Conservation (phyloP, 2,329 filamentous ascomycete genomes). For the Tolypocladium guangdongense region DNA sequence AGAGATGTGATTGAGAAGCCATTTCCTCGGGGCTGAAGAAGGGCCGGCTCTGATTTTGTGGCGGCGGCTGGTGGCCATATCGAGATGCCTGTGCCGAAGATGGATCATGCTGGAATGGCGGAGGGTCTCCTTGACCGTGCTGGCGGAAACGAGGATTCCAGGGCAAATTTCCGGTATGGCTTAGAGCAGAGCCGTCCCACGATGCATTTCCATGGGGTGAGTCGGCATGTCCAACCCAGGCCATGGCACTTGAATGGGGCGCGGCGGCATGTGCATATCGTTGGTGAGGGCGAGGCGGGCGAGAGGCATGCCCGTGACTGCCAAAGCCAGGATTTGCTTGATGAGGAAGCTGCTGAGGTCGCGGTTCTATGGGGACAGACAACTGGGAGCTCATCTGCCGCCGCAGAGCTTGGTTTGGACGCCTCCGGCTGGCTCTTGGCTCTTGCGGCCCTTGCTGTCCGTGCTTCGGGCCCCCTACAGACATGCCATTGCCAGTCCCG, state of each 20-base stretch:
- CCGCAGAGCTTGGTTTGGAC: conserved; percentile 52
- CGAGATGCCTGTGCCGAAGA: conserved; percentile 5
- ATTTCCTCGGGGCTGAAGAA: conserved; percentile 33
- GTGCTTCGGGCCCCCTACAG: not conserved
- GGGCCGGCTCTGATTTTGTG: conserved; percentile 18
- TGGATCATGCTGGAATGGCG: conserved; percentile 13
- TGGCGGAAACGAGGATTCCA: not conserved
- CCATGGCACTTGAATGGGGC: not conserved
- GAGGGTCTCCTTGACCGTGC: conserved; percentile 2
- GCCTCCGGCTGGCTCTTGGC: conserved; percentile 30
- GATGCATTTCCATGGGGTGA: not conserved
- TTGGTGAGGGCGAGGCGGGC: not conserved
- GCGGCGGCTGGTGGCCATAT: conserved; percentile 7
- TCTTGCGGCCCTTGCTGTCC: conserved; percentile 3
- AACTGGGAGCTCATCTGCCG: conserved; percentile 51
- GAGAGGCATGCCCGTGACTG: not conserved
- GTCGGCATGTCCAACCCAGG: not conserved
- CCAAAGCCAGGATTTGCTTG: not conserved
- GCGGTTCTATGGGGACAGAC: conserved; percentile 42
- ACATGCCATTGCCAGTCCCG: not conserved
- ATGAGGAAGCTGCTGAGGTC: conserved; percentile 17
- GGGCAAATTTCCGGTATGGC: not conserved
- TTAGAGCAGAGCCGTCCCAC: not conserved
- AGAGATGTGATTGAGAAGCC: conserved; percentile 32
- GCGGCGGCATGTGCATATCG: not conserved